Percentiles rank a stretch among this genome's conserved stretches.
phyloP scores from a whole-genome alignment of 2,329 filamentous ascomycete genomes.

The Xylaria sp. region DNA sequence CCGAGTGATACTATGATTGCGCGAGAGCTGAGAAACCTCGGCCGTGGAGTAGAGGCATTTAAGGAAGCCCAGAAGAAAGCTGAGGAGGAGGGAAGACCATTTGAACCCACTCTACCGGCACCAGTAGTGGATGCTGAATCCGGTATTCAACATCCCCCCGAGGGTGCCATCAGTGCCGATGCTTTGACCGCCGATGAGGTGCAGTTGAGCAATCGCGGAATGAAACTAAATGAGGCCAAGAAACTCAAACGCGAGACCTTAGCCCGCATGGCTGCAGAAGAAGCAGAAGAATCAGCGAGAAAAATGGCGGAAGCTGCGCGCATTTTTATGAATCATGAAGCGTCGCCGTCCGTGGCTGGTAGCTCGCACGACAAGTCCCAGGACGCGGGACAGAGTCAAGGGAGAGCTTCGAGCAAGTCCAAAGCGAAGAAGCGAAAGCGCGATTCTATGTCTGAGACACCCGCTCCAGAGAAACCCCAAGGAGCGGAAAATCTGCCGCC shows the following conservation, averaged over 20 bases:
- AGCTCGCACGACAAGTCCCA: constrained; percentile 48
- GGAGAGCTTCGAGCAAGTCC: constrained; percentile 42
- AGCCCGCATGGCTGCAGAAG: constrained; percentile 69
- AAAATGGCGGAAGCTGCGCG: constrained; percentile 63
- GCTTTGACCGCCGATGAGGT: constrained; percentile 68
- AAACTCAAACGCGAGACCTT: constrained; percentile 75
- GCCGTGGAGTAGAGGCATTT: constrained; percentile 72
- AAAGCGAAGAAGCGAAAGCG: constrained; percentile 59
- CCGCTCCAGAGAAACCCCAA: constrained; percentile 47
- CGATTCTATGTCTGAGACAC: constrained; percentile 51
- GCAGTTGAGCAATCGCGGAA: constrained; percentile 74
- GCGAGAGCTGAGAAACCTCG: constrained; percentile 76
- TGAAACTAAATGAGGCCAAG: constrained; percentile 82
- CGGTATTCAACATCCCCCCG: constrained; percentile 63
- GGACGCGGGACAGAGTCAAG: constrained; percentile 46
- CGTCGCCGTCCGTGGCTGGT: constrained; percentile 49
- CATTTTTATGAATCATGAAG: constrained; percentile 54
- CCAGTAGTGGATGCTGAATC: constrained; percentile 60
- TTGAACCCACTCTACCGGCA: constrained; percentile 60
- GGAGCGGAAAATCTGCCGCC: constrained; percentile 37
- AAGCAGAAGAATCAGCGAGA: constrained; percentile 67
- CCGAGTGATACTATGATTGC: constrained; percentile 88
- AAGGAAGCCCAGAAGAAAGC: constrained; percentile 71
- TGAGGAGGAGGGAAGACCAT: constrained; percentile 71
- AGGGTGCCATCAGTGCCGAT: constrained; percentile 69